Base-by-base conservation (phyloP, 805 yeast species). In the Yamadazyma akitaensis region DNA sequence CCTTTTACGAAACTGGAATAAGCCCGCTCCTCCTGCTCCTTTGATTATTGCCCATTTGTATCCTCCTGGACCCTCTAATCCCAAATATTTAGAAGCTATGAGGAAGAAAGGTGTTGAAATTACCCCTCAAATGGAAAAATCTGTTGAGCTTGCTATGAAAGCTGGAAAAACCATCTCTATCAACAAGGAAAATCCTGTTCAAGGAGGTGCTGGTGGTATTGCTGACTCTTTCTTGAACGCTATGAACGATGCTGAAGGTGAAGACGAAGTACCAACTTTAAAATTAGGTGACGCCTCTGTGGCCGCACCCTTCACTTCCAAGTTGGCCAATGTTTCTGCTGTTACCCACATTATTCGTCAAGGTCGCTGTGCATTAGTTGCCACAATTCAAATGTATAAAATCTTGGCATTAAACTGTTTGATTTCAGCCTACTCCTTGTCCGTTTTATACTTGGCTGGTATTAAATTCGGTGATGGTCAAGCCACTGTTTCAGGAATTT, bases 361-460 rank as follows among this genome's bases (percentile, higher is more conserved):
- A 75, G 99, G 99, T 54, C 89, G 99, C 70, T 88, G 96, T 75
- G 96, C 99, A 7, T 76, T 94, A 55, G 97, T 94, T 38, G 88
- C 97, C 14, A 94, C 99, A 8, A 91, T 94, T 63, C 99, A 94
- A 73, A 94, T 94, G 99, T 94, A 94, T 79, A 94, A 94, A 74
- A 94, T 94, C 61, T 74, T 94, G 63, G 99, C 99, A 0, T 78
- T 94, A 72, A 94, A 94, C 68, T 94, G 98, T 80, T 77, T 94
- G 74, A 90, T 94, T 68, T 85, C 96, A 55, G 99, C 99, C 28
- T 94, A 94, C 66, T 90, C 98, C 2, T 76, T 92, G 59, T 88
- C 96, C 37, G 97, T 94, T 34, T 80, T 94, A 62, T 94, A 88
- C 67, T 76, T 94, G 59, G 97, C 98, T 12, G 99, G 99, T 69